Percentiles rank a stretch among this genome's conserved stretches.
Conservation (phyloP, 257 asterid species). For the Paulownia fortunei region DNA sequence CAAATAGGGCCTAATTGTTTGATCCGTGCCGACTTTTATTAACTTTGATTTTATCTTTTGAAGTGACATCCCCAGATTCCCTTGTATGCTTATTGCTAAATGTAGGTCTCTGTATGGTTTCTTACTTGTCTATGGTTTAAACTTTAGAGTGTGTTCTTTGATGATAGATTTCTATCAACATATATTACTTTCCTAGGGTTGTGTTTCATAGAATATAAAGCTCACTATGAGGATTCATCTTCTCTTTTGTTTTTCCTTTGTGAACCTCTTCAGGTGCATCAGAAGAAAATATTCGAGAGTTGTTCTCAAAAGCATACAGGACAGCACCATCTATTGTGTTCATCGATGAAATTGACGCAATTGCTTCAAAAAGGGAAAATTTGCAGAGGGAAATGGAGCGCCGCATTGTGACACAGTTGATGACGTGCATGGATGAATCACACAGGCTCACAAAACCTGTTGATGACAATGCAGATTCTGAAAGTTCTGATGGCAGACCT, state of each 20-base stretch:
- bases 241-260: conserved; percentile 2
- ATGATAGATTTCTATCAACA: background rate
- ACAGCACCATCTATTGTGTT: conserved; percentile 94
- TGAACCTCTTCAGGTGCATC: conserved; percentile 67
- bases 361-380: conserved; percentile 87
- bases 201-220: background rate
- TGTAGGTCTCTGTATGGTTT: background rate
- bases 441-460: conserved; percentile 45
- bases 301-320: conserved; percentile 77
- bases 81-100: background rate
- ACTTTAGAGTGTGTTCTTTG: background rate
- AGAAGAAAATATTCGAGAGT: conserved; percentile 81
- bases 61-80: background rate
- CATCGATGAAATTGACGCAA: conserved; percentile 95
- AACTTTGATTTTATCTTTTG: background rate
- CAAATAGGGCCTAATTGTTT: background rate
- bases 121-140: background rate
- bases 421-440: conserved; percentile 91
- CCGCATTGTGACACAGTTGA: conserved; percentile 83
- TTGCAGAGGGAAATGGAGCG: conserved; percentile 79
- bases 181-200: background rate
- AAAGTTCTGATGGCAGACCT: conserved; percentile 39
- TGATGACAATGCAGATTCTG: conserved; percentile 37
- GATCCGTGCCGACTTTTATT: background rate
- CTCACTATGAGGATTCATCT: conserved; percentile 1